Conservation (phyloP, 2,329 filamentous ascomycete genomes). For the Nigrograna mackinnonii region DNA sequence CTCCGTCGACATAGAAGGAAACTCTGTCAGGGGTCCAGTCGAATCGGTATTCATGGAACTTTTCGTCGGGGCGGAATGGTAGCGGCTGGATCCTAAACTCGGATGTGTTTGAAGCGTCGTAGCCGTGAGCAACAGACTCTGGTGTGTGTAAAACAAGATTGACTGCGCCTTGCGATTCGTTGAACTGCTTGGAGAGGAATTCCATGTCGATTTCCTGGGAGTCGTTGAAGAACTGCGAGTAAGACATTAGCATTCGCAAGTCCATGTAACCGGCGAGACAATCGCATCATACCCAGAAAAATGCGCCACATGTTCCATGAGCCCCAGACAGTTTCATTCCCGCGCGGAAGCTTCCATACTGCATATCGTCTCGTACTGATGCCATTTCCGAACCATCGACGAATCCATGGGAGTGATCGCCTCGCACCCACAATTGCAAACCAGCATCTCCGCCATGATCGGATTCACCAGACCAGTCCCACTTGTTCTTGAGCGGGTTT, state of each 20-base stretch:
- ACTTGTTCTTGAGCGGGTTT: slow-evolving; percentile 51
- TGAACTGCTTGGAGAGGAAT: slow-evolving; percentile 71
- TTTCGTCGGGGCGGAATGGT: slow-evolving; percentile 66
- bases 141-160: slow-evolving; percentile 78
- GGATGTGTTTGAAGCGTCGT: slow-evolving; percentile 63
- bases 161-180: slow-evolving; percentile 60
- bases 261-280: not conserved
- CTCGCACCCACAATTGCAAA: slow-evolving; percentile 42
- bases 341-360: slow-evolving; percentile 72
- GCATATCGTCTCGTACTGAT: slow-evolving; percentile 62
- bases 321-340: slow-evolving; percentile 66
- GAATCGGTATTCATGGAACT: slow-evolving; percentile 79
- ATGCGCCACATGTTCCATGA: slow-evolving; percentile 73
- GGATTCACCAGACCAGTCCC: slow-evolving; percentile 50
- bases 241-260: slow-evolving; percentile 11
- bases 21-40: slow-evolving; percentile 69
- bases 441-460: slow-evolving; percentile 46
- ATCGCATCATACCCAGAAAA: slow-evolving; percentile 68
- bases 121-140: slow-evolving; percentile 61
- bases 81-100: slow-evolving; percentile 63
- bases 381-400: slow-evolving; percentile 69
- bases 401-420: slow-evolving; percentile 48
- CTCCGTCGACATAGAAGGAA: slow-evolving; percentile 70
- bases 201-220: slow-evolving; percentile 83
- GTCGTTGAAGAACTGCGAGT: slow-evolving; percentile 71